A percentile compares a stretch with the other conserved stretches of the same genome.
Conservation (phyloP, 768 basidiomycete genomes). For the Lactarius sp. region DNA sequence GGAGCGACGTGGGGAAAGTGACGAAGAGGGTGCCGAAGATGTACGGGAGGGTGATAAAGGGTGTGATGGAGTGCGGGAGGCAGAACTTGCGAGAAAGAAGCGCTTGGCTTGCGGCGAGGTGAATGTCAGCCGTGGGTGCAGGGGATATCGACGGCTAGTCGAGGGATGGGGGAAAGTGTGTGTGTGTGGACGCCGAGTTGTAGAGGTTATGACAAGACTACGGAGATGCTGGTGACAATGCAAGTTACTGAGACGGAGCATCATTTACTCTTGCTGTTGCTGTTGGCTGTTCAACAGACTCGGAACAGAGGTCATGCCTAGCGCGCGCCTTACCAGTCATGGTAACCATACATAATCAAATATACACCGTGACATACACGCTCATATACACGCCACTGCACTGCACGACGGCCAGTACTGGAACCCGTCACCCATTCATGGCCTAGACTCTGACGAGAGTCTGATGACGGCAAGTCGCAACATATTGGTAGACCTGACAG, state of each 20-base stretch:
- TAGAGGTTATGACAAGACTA: neutral
- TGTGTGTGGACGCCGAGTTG: too few species aligned
- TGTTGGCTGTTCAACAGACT: too few species aligned
- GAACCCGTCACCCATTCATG: neutral
- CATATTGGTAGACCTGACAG: conserved; percentile 12
- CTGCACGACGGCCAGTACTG: too few species aligned
- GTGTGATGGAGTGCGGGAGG: neutral
- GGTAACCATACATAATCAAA: neutral
- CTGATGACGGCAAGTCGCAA: conserved; percentile 12
- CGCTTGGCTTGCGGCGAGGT: neutral
- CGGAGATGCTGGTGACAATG: neutral
- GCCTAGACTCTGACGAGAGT: conserved; percentile 18
- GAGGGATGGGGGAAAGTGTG: neutral
- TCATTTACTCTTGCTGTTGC: too few species aligned
- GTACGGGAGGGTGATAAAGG: neutral
- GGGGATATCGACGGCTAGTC: too few species aligned
- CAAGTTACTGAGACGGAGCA: neutral
- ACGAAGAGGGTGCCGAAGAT: neutral
- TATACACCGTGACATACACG: neutral
- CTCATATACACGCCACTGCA: neutral
- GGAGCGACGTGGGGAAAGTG: neutral
- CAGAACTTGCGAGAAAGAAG: neutral
- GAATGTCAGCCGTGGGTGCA: neutral
- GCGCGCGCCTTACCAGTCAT: too few species aligned
- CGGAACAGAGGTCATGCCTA: too few species aligned